Conservation (phyloP, 106 monocot species). For the Acanthochlamys bracteata region DNA sequence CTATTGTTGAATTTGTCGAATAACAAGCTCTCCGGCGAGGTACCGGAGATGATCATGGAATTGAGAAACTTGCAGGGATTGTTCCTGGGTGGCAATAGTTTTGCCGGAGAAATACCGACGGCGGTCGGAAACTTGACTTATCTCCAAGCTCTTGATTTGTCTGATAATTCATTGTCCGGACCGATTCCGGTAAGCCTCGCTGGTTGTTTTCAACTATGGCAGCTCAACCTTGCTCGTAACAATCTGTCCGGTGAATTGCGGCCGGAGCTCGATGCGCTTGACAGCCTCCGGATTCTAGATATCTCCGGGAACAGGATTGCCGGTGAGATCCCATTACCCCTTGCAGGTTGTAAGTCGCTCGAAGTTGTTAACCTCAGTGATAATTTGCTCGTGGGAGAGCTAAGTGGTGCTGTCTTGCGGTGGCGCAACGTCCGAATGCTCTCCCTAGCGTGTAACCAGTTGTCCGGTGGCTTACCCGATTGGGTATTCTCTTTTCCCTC, state of each 20-base stretch:
- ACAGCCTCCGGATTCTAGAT: constrained; percentile 67
- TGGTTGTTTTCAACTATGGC: constrained; percentile 86
- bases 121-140: constrained; percentile 83
- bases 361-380: constrained; percentile 62
- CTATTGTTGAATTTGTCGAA: constrained; percentile 64
- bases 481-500: constrained; percentile 85
- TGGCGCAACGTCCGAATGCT: constrained; percentile 68
- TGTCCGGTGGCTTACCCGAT: constrained; percentile 61
- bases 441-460: constrained; percentile 46
- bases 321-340: constrained; percentile 89
- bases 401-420: constrained; percentile 66
- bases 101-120: constrained; percentile 62
- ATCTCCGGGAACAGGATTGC: constrained; percentile 53
- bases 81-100: constrained; percentile 52
- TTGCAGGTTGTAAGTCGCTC: constrained; percentile 82
- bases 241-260: constrained; percentile 66
- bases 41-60: constrained; percentile 51
- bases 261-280: constrained; percentile 83
- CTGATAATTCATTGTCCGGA: constrained; percentile 61
- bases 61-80: constrained; percentile 56
- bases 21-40: constrained; percentile 52
- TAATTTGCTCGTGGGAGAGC: constrained; percentile 65
- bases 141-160: constrained; percentile 72
- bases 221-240: constrained; percentile 67
- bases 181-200: constrained; percentile 60